These are phyloP conservation scores for Globisporangium abappressorium DNA, from an alignment of 352 stramenopile genomes.

Conservation along the genomic window DNA sequence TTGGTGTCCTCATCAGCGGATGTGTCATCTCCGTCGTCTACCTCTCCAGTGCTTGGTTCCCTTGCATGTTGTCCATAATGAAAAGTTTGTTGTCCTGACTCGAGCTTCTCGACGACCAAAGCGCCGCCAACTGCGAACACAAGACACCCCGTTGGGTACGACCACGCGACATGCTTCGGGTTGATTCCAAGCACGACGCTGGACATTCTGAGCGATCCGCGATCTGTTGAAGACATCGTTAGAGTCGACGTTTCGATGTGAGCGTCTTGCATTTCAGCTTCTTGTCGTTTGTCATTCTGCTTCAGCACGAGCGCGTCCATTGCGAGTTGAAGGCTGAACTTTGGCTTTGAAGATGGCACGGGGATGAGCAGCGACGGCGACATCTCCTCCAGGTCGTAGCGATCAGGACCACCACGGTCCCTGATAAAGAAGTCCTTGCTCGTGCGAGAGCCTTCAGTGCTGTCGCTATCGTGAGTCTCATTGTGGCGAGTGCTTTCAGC, in stretches of 20 bases:
- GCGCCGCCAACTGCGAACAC: constrained; percentile 20
- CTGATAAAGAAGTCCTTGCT: not conserved
- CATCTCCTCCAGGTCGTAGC: constrained; percentile 14
- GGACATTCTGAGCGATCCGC: constrained; percentile 7
- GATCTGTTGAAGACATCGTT: constrained; percentile 3
- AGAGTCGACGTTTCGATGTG: constrained; percentile 1
- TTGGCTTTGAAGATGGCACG: constrained; percentile 28
- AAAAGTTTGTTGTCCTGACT: constrained; percentile 25
- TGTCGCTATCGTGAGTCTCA: not conserved
- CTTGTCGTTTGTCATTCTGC: not conserved
- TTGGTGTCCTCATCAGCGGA: not conserved
- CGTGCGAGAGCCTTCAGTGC: too few species aligned
- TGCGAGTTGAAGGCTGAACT: constrained; percentile 32
- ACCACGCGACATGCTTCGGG: constrained; percentile 28
- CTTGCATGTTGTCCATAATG: constrained; percentile 11
- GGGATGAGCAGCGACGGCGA: constrained; percentile 18
- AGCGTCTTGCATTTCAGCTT: not conserved
- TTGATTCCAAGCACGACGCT: constrained; percentile 11
- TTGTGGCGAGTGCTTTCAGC: not conserved
- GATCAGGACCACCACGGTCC: not conserved
- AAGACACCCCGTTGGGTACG: constrained; percentile 29
- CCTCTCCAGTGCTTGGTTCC: not conserved
- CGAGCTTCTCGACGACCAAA: constrained; percentile 38
- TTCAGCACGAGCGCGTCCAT: constrained; percentile 31
- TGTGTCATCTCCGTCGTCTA: not conserved